Evolutionary conservation across 257 asterid genomes (phyloP), one percentile per base, ranked within the genome.

Genomic region (Scutellaria barbata): DNA sequence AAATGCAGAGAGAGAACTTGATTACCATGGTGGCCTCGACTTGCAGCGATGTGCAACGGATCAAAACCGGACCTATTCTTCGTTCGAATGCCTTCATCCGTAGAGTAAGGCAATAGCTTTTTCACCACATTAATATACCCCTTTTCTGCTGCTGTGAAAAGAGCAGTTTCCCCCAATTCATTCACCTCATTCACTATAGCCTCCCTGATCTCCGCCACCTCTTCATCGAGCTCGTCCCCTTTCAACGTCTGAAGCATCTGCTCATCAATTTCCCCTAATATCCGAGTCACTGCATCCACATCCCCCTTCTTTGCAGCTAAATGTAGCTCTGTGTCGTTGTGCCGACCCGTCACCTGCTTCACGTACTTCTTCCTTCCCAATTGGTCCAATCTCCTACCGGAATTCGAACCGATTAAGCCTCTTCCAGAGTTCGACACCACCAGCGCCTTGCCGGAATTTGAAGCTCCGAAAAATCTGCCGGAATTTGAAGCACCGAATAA

Each of bases 301-400:
- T 89, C 98, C 1, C 98, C 95, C 45, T 85, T 83, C 73, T 92
- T 94, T 5, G 98, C 92, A 1, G 98, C 98, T 68, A 92, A 78
- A 78, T 92, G 98, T 54, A 92, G 86, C 81, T 87, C 98, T 18
- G 98, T 92, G 40, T 92, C 98, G 4, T 92, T 89, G 87, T 89
- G 93, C 79, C 90, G 79, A 0, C 98, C 98, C 5, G 96, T 89
- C 39, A 92, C 98, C 79, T 92, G 98, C 85, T 83, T 92, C 79
- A 92, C 98, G 56, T 92, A 89, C 86, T 89, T 92, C 81, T 85
- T 85, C 77, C 83, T 86, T 11, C 92, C 91, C 12, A 84, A 71
- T 63, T 77, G 88, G 57, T 88, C 68, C 78, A 86, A 8, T 52
- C 74, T 50, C 40, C 79, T 84, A 13, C 87, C 85, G 4, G 86